Percentiles rank a stretch among this genome's conserved stretches.
Evolutionary conservation across 345 rosid genomes (phyloP).

Genomic region (Conringia planisiliqua): DNA sequence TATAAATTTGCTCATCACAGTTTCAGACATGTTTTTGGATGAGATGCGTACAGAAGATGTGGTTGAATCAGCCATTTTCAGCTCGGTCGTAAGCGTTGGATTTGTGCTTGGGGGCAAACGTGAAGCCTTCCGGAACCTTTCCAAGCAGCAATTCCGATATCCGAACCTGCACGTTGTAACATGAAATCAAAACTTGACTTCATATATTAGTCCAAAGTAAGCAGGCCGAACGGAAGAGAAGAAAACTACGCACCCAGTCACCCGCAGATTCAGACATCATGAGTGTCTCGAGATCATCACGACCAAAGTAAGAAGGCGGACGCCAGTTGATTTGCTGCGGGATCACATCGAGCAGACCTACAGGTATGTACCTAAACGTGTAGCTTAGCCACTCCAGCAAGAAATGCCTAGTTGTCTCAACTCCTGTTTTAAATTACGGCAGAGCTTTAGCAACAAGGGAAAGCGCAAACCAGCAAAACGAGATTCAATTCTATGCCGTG

Average conservation of each 20-base stretch:
- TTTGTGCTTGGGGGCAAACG: slow-evolving; percentile 93
- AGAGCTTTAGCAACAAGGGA: background rate
- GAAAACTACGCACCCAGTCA: slow-evolving; percentile 65
- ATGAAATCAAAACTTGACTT: background rate
- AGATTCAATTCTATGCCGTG: background rate
- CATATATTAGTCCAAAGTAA: background rate
- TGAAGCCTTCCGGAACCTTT: slow-evolving; percentile 83
- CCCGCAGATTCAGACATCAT: slow-evolving; percentile 97
- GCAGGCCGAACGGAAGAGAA: background rate
- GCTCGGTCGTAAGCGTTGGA: slow-evolving; percentile 86
- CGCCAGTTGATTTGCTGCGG: slow-evolving; percentile 92
- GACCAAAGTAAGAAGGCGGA: slow-evolving; percentile 82
- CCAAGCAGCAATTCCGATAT: slow-evolving; percentile 94
- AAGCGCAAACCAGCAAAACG: background rate
- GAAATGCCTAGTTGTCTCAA: slow-evolving; percentile 90
- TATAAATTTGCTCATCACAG: background rate
- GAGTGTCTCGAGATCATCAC: slow-evolving; percentile 93
- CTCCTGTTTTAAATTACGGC: slow-evolving; percentile 40
- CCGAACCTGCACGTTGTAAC: slow-evolving; percentile 49
- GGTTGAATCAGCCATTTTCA: slow-evolving; percentile 67
- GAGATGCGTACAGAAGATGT: background rate
- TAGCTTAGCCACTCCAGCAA: slow-evolving; percentile 95
- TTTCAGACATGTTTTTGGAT: background rate
- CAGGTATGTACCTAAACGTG: slow-evolving; percentile 75
- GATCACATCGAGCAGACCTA: slow-evolving; percentile 78